Conservation (phyloP, 2,329 filamentous ascomycete species). For the Macrophomina tecta region DNA sequence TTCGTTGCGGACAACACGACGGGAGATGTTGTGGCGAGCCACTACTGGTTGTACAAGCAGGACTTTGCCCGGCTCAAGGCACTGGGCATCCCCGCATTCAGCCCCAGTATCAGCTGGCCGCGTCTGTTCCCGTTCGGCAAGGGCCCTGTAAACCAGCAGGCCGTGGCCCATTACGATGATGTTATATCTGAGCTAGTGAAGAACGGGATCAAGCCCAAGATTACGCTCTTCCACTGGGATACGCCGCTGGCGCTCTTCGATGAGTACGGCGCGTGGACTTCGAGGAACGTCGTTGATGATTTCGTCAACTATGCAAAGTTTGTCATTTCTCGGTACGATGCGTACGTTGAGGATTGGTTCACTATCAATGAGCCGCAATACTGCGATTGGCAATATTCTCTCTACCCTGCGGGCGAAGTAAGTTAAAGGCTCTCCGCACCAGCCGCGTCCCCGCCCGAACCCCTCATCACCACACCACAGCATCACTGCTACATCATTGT, state of each 20-base stretch:
- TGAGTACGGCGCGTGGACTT: conserved; percentile 50
- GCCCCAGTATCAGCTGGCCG: conserved; percentile 47
- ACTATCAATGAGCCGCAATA: conserved; percentile 53
- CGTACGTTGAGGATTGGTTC: conserved; percentile 49
- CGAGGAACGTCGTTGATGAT: conserved; percentile 48
- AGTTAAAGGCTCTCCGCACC: too few species aligned
- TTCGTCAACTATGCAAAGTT: conserved; percentile 53
- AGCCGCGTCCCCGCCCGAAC: too few species aligned
- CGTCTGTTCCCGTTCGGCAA: conserved; percentile 48
- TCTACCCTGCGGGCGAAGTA: conserved; percentile 49
- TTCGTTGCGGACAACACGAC: conserved; percentile 50
- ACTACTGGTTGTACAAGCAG: conserved; percentile 53
- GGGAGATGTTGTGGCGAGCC: conserved; percentile 48
- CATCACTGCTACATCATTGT: too few species aligned
- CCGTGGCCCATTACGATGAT: conserved; percentile 48
- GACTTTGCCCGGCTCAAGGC: conserved; percentile 48
- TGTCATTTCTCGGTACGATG: conserved; percentile 49
- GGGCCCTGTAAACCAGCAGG: conserved; percentile 44
- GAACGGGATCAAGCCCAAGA: conserved; percentile 42
- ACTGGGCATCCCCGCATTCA: conserved; percentile 42
- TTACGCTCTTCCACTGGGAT: conserved; percentile 53
- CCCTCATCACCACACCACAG: too few species aligned
- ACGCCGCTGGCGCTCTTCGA: conserved; percentile 50
- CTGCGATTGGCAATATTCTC: conserved; percentile 56
- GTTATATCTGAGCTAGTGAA: conserved; percentile 45